These are phyloP conservation scores for Epichloe baconii DNA, from an alignment of 2,329 filamentous ascomycete genomes.

Conservation along the genomic window DNA sequence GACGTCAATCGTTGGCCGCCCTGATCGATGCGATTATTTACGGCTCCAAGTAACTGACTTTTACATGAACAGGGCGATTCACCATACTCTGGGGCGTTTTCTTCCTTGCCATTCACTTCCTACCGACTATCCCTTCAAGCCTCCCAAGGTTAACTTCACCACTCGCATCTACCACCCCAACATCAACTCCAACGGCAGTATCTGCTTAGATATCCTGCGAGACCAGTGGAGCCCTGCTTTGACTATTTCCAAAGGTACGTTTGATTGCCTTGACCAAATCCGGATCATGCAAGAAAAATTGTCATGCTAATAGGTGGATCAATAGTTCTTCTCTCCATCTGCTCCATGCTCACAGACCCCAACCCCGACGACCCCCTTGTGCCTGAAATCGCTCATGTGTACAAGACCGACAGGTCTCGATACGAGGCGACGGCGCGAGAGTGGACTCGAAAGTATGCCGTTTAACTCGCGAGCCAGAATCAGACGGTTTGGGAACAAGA, in stretches of 20 bases:
- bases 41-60: constrained; percentile 14
- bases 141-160: constrained; percentile 99
- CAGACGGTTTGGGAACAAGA: neutral
- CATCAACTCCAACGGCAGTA: constrained; percentile 99
- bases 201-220: constrained; percentile 94
- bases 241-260: constrained; percentile 92
- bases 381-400: constrained; percentile 97
- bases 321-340: constrained; percentile 90
- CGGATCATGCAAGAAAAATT: neutral
- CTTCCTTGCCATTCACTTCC: constrained; percentile 98
- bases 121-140: constrained; percentile 99
- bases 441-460: constrained; percentile 99
- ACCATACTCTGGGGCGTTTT: constrained; percentile 98
- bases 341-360: constrained; percentile 98
- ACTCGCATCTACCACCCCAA: constrained; percentile 99
- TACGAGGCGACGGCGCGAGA: constrained; percentile 95
- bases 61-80: constrained; percentile 61
- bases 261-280: neutral
- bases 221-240: constrained; percentile 98
- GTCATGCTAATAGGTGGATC: constrained; percentile 5
- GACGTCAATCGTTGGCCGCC: neutral
- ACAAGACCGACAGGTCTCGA: constrained; percentile 94
- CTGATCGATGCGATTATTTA: neutral
- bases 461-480: constrained; percentile 36
- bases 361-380: constrained; percentile 98